Base-by-base conservation (phyloP, 352 stramenopile genomes). In the Hyaloperonospora brassicae region DNA sequence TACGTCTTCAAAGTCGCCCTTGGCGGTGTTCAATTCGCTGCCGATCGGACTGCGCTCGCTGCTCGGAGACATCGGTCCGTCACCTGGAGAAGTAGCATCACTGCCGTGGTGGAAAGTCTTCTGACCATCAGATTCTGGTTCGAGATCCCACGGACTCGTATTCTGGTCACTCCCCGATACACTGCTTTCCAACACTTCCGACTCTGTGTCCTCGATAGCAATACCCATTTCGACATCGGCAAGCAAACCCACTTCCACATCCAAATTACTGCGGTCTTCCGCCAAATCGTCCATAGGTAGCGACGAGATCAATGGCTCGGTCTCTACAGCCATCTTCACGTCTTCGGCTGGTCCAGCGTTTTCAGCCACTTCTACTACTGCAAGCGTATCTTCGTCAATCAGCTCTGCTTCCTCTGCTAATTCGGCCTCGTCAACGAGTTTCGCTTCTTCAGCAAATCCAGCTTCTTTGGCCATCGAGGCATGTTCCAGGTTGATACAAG, bases 221-320 rank as follows among this genome's bases (percentile, higher is more conserved):
- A 68, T 61, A 1, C 67, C 68, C 47, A 75, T 49, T 30, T 66
- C 68, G 9, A 70, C 58, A 54, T 76, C 59, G 24, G 62, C 66
- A 45, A 81, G 57, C 52, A 70, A 57, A 1, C 65, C 71, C 11
- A 72, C 52, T 45, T 77, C 66, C 11, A 77, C 65, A 22, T 64
- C 59, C 24, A 54, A n/a, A 17, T 61, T 58, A 5, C 62, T 22
- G 30, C 41, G 27, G 36, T 52, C 52, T 7, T 62, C 61, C 21
- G 9, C 11, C 11, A 41, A 57, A 13, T 43, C 49, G 7, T 50
- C 24, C 23, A 59, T 48, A 5, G 60, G 50, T 13, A 58, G 36
- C n/a, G 57, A 54, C 21, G 56, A 23, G 27, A 64, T 34, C 24
- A 41, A 41, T 34, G 27, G 46, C 24, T 63, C 55, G 44, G 41